A percentile compares a stretch with the other conserved stretches of the same genome.
Evolutionary conservation across 139 green algal genomes (phyloP).

Genomic region (Picocystis salinarum): DNA sequence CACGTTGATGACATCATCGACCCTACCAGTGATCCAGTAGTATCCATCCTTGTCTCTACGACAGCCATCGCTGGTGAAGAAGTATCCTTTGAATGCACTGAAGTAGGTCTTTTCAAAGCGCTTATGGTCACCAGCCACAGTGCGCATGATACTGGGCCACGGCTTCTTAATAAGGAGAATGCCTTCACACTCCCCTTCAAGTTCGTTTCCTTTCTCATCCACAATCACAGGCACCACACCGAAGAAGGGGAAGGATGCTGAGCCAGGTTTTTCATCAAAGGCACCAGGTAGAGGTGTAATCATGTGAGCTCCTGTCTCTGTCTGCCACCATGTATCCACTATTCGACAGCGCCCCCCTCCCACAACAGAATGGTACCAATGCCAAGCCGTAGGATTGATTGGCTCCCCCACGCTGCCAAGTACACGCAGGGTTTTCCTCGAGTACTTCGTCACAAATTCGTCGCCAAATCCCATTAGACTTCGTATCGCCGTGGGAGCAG

Average conservation of each 20-base stretch:
- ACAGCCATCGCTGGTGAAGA: constrained; percentile 57
- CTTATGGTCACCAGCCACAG: constrained; percentile 66
- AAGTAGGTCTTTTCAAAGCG: constrained; percentile 95
- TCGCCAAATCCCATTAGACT: constrained; percentile 67
- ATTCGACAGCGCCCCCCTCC: constrained; percentile 49
- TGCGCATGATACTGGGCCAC: constrained; percentile 77
- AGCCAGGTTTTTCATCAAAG: constrained; percentile 60
- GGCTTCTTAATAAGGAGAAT: constrained; percentile 47
- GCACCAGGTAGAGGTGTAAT: constrained; percentile 67
- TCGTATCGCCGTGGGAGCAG: constrained; percentile 79
- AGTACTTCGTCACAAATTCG: constrained; percentile 28
- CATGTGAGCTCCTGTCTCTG: constrained; percentile 81
- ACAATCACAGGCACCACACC: constrained; percentile 78
- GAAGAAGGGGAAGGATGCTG: constrained; percentile 83
- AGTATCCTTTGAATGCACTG: constrained; percentile 47
- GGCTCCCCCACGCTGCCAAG: constrained; percentile 92
- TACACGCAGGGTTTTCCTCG: constrained; percentile 39
- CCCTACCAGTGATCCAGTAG: constrained; percentile 62
- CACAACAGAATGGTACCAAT: constrained; percentile 65
- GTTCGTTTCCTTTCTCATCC: constrained; percentile 56
- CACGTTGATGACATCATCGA: constrained; percentile 94
- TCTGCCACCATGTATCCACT: constrained; percentile 83
- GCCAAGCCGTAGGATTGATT: constrained; percentile 95
- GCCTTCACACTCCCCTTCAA: constrained; percentile 11
- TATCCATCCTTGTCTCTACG: constrained; percentile 52